Evolutionary conservation across 1,284 basidiomycete genomes (phyloP), one percentile per base, ranked within the genome.

Genomic region (Malassezia equina): DNA sequence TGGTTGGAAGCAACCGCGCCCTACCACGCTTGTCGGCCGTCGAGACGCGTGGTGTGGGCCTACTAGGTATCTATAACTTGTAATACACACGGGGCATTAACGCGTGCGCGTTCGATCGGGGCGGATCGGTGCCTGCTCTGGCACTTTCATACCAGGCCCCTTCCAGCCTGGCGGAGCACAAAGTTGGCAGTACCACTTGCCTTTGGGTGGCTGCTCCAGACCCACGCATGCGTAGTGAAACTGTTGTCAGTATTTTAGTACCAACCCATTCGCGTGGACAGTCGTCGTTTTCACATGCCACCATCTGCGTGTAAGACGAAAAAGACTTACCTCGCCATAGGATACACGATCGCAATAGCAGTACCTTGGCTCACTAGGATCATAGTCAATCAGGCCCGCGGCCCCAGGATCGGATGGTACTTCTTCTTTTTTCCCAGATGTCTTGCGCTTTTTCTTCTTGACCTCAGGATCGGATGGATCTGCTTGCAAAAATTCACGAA

Each of bases 321-420:
- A 12, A 45, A n/a, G 13, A 60, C 71, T 54, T 47, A 76, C 73
- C 48, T 77, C 64, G 42, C 78, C 79, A 44, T 74, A 77, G 2
- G 76, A 78, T 19, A 78, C 77, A 36, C 77, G 67, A 46, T 78
- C 65, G 64, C 79, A 80, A 65, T 78, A 78, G 63, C 79, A 80
- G 63, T 79, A 80, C 24, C 69, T 73, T 28, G 78, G 79, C 62
- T 80, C 79, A 59, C 77, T 78, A 1, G 77, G 77, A 46, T 64
- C 65, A 31, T 70, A 61, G 6, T 72, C 66, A 61, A 71, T 66
- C 21, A 65, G 63, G 8, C 36, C 47, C 2, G 61, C 12, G 4
- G 44, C 28, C 13, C 25, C 21, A 7, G 33, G 17, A n/a, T n/a
- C 21, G 2, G 63, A 39, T 6, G 36, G 17, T 5, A 19, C 15